Conservation (phyloP, 1,284 basidiomycete genomes). For the Sphaerobolus stellatus region DNA sequence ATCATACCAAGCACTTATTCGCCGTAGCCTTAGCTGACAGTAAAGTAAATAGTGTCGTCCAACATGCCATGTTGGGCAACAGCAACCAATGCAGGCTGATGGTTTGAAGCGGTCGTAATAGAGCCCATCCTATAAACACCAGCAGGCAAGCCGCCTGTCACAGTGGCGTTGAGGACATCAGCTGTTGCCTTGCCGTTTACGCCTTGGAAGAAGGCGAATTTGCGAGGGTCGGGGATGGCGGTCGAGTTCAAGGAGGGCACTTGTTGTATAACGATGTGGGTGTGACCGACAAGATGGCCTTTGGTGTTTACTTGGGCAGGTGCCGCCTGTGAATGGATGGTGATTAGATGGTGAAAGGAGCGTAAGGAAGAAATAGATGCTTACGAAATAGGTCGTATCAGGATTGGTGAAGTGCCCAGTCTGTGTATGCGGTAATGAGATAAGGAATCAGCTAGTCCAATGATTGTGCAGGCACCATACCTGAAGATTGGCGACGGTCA, state of each 20-base stretch:
- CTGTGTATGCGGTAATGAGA: constrained; percentile 18
- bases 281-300: constrained; percentile 59
- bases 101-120: constrained; percentile 55
- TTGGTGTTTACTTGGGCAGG: constrained; percentile 57
- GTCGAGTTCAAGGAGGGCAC: constrained; percentile 54
- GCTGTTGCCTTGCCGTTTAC: constrained; percentile 47
- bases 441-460: no score
- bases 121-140: constrained; percentile 58
- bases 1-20: no score
- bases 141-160: constrained; percentile 57
- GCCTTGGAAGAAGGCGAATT: constrained; percentile 72
- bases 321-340: constrained; percentile 39
- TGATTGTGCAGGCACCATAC: no score
- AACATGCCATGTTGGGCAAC: constrained; percentile 59
- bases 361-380: background rate
- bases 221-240: constrained; percentile 52
- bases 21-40: background rate
- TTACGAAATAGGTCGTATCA: constrained; percentile 46
- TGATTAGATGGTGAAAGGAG: constrained; percentile 12
- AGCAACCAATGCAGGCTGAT: constrained; percentile 56
- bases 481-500: constrained; percentile 47
- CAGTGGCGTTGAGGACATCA: constrained; percentile 54
- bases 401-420: constrained; percentile 58
- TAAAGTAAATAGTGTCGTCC: constrained; percentile 64
- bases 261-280: constrained; percentile 63